Base-by-base conservation (phyloP, 345 rosid species). In the Noccaea caerulescens region DNA sequence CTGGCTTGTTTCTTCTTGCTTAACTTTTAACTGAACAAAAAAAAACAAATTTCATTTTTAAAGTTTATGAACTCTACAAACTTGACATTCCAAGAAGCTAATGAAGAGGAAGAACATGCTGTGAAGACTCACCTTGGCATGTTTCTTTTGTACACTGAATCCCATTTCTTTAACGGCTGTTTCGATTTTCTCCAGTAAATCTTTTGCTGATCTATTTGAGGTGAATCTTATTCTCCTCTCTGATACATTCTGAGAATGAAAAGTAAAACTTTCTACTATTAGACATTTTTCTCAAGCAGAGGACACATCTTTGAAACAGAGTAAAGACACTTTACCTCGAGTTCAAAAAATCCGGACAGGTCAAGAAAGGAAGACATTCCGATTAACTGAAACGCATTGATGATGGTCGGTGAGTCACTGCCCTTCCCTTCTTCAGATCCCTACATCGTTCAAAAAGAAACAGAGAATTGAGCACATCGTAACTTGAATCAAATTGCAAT, bases 291-390 rank as follows among this genome's bases (percentile, higher is more conserved):
- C 39, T 63, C 20, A 69, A 68, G 45, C 23, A 75, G 39, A 60
- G 58, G 10, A 38, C 36, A 52, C 36, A 8, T 68, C 7, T 61
- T 54, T 36, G 51, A 63, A 55, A 63, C 46, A 63, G 42, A 50
- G 61, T 5, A 62, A 39, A 18, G 10, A 32, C 6, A 13, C 3
- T 53, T 72, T 64, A 93, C 98, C 97, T 91, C 97, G 76, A 84
- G 76, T 84, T 91, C 96, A 7, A 89, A 93, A 82, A 93, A 89
- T 68, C 99, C 96, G 2, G 97, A 93, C 58, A 93, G 88, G 75
- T 91, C 99, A 20, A 93, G 89, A 76, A 83, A 86, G 20, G 97
- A 93, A 42, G 97, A 91, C 99, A 93, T 93, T 74, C 99, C 98
- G 12, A 93, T 93, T 50, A 91, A 79, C 77, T 93, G 94, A 79